Evolutionary conservation across 352 stramenopile genomes (phyloP).

Genomic region (Aphanomyces astaci): DNA sequence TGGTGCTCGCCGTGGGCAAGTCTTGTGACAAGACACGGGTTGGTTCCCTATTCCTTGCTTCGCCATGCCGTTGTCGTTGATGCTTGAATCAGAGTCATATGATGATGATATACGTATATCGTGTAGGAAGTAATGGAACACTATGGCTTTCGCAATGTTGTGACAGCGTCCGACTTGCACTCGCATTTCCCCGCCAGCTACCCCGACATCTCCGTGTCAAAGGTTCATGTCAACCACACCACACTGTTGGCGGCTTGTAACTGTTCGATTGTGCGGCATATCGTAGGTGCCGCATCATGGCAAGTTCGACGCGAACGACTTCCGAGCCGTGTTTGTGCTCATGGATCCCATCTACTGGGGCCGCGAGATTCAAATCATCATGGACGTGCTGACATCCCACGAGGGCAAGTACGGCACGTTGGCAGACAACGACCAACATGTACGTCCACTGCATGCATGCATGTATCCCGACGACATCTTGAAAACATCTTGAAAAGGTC

Average conservation of each 20-base stretch:
- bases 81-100: no score
- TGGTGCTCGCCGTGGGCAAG: conserved; percentile 74
- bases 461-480: no score
- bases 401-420: conserved; percentile 41
- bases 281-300: conserved; percentile 23
- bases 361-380: conserved; percentile 64
- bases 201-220: conserved; percentile 55
- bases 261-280: no score
- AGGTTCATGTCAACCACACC: conserved; percentile 9
- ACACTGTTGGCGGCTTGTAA: no score
- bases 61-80: no score
- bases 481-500: no score
- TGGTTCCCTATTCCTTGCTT: no score
- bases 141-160: conserved; percentile 79
- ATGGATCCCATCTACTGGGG: conserved; percentile 76
- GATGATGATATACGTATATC: neutral
- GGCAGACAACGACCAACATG: conserved; percentile 36
- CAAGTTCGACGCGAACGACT: conserved; percentile 44
- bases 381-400: conserved; percentile 61
- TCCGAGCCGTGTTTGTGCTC: conserved; percentile 64
- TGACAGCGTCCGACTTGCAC: conserved; percentile 69
- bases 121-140: conserved; percentile 52
- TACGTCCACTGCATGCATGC: conserved; percentile 5
- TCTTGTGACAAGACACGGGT: conserved; percentile 43
- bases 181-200: conserved; percentile 74